Evolutionary conservation across 176 grass and related monocot species (phyloP).

Genomic region (Paspalum notatum): DNA sequence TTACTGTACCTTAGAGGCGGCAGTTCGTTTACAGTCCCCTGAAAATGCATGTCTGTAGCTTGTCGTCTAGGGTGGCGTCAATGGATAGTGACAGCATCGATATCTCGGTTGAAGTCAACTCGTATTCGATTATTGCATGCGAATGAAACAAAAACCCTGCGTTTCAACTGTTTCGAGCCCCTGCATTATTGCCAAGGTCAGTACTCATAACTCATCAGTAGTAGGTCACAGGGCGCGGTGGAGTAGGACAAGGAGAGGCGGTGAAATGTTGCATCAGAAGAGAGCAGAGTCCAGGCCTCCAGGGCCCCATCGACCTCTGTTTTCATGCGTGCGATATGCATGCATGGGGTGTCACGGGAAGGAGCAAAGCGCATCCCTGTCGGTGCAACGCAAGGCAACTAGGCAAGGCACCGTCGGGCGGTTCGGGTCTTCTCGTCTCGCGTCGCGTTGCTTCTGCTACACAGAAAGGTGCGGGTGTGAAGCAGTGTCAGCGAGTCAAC

Average conservation of each 20-base stretch:
- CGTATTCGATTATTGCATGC: too few species aligned
- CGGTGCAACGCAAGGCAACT: too few species aligned
- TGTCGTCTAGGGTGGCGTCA: too few species aligned
- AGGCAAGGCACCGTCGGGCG: too few species aligned
- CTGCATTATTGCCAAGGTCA: slow-evolving; percentile 11
- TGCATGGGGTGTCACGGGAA: neutral
- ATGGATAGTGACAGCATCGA: too few species aligned
- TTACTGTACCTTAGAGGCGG: too few species aligned
- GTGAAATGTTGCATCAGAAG: neutral
- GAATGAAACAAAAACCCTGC: neutral
- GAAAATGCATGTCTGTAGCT: too few species aligned
- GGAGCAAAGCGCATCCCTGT: neutral
- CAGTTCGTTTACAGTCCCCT: too few species aligned
- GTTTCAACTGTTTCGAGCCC: neutral
- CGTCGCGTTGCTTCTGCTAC: slow-evolving; percentile 14
- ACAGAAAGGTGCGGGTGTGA: slow-evolving; percentile 26
- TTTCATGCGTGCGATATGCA: neutral
- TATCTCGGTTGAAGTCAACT: too few species aligned
- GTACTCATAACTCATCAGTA: neutral
- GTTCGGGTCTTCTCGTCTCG: too few species aligned
- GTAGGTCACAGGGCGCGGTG: neutral
- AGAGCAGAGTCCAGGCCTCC: too few species aligned
- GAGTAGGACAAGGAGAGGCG: neutral
- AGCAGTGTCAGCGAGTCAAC: neutral
- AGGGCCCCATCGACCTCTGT: neutral